Percentiles rank a stretch among this genome's conserved stretches.
Conservation (phyloP, 331 rosid genomes). For the Pyracantha coccinea region DNA sequence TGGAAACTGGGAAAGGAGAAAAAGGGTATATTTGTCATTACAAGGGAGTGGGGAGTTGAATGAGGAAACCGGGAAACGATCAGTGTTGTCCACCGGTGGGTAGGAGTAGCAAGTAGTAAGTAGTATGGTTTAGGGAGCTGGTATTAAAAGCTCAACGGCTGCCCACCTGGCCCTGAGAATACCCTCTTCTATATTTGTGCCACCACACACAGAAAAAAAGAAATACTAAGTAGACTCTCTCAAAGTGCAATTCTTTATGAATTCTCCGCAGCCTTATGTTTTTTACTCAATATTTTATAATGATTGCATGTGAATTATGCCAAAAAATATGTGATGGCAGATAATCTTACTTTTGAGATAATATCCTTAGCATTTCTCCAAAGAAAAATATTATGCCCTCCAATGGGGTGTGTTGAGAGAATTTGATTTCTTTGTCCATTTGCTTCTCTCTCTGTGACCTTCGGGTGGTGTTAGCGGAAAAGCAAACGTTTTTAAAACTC, state of each 20-base stretch:
- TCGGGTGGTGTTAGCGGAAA: not conserved
- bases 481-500: slow-evolving; percentile 41
- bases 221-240: no score
- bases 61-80: slow-evolving; percentile 8
- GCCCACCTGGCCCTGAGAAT: slow-evolving; percentile 39
- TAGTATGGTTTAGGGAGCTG: not conserved
- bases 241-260: no score
- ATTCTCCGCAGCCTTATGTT: no score
- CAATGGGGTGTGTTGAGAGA: slow-evolving; percentile 11
- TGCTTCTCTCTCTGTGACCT: not conserved
- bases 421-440: not conserved
- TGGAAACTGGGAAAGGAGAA: not conserved
- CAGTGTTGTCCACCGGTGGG: slow-evolving; percentile 5
- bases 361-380: no score
- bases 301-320: no score
- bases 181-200: slow-evolving; percentile 9
- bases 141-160: slow-evolving; percentile 28
- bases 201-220: not conserved
- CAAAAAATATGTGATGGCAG: no score
- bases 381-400: not conserved
- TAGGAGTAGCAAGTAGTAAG: not conserved
- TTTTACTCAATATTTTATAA: no score
- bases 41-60: not conserved
- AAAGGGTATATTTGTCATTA: slow-evolving; percentile 22
- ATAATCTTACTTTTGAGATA: no score